Evolutionary conservation across 768 basidiomycete genomes (phyloP).

Genomic region (Pisolithus microcarpus): DNA sequence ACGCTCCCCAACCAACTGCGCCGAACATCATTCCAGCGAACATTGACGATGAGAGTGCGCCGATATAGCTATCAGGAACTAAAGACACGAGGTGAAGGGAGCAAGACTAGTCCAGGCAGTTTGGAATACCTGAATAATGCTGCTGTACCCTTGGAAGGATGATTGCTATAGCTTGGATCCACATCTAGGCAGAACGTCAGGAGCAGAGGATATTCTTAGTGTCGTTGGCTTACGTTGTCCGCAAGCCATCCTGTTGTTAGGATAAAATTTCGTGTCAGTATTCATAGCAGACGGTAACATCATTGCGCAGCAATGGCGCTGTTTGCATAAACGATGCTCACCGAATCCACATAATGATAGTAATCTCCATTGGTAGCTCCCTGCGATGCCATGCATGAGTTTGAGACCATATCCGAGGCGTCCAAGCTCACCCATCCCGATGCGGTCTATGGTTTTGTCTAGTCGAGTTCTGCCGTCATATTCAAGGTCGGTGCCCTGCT

Average conservation of each 20-base stretch:
- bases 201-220: conserved; percentile 4
- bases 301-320: background rate
- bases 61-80: conserved; percentile 75
- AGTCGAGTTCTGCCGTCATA: conserved; percentile 51
- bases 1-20: conserved; percentile 86
- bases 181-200: conserved; percentile 59
- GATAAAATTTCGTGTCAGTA: conserved; percentile 1
- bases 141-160: conserved; percentile 94
- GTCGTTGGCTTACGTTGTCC: conserved; percentile 60
- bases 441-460: conserved; percentile 83
- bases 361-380: conserved; percentile 76
- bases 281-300: background rate
- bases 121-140: conserved; percentile 63
- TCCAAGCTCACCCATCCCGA: conserved; percentile 69
- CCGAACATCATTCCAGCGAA: conserved; percentile 98
- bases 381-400: conserved; percentile 21
- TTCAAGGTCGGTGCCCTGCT: conserved; percentile 16
- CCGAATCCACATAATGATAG: conserved; percentile 84
- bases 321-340: conserved; percentile 32
- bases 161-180: conserved; percentile 87
- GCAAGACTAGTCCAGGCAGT: conserved; percentile 3
- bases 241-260: conserved; percentile 74
- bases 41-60: conserved; percentile 78
- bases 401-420: background rate
- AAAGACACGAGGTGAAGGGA: conserved; percentile 14